Percentiles rank a stretch among this genome's conserved stretches.
These are phyloP conservation scores for Arthrobotrys megalospora DNA, from an alignment of 2,329 filamentous ascomycete genomes.

Conservation along the genomic window DNA sequence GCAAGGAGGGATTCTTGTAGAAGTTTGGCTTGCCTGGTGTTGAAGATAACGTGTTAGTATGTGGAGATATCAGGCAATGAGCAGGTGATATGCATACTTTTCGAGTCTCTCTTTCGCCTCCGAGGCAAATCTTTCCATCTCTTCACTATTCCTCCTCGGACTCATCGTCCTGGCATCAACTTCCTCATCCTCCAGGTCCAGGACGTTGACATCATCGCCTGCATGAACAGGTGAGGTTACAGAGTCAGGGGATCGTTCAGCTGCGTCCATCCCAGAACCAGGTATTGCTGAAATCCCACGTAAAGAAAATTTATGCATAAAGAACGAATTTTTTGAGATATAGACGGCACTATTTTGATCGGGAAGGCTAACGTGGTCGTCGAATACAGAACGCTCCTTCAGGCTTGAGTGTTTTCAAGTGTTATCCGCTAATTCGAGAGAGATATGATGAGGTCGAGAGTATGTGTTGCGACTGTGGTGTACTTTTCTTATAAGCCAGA, in stretches of 20 bases:
- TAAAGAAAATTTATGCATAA: slow-evolving; percentile 55
- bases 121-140: slow-evolving; percentile 87
- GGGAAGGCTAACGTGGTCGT: slow-evolving; percentile 2
- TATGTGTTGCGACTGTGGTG: slow-evolving; percentile 48
- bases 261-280: slow-evolving; percentile 59
- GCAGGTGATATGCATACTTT: slow-evolving; percentile 53
- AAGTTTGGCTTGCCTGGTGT: slow-evolving; percentile 82
- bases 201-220: slow-evolving; percentile 57
- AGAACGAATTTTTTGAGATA: slow-evolving; percentile 11
- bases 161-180: slow-evolving; percentile 92
- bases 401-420: neutral
- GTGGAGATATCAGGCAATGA: neutral
- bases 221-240: slow-evolving; percentile 56
- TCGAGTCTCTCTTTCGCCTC: slow-evolving; percentile 75
- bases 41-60: slow-evolving; percentile 14
- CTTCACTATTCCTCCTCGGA: slow-evolving; percentile 88
- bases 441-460: slow-evolving; percentile 9
- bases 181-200: slow-evolving; percentile 74
- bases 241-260: slow-evolving; percentile 60
- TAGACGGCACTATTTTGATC: neutral
- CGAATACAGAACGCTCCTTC: slow-evolving; percentile 1
- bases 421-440: slow-evolving; percentile 18
- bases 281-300: slow-evolving; percentile 57
- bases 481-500: neutral
- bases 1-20: slow-evolving; percentile 90